A percentile compares a stretch with the other conserved stretches of the same genome.
These are phyloP conservation scores for Chenopodium album DNA, from an alignment of 148 eudicot genomes.

Conservation along the genomic window DNA sequence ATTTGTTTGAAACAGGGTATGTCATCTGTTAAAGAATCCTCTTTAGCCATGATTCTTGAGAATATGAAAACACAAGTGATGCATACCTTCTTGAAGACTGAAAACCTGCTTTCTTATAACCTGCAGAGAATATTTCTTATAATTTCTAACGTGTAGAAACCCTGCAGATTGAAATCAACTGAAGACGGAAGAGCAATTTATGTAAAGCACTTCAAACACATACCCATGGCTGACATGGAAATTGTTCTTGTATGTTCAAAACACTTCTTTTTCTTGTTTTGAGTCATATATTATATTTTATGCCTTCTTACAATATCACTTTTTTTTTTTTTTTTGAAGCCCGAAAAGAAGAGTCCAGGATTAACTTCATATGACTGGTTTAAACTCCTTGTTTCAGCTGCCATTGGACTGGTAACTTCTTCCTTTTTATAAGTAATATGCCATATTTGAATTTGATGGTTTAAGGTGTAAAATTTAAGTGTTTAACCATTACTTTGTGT, in stretches of 20 bases:
- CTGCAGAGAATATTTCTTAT: not conserved
- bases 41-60: not conserved
- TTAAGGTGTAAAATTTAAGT: not conserved
- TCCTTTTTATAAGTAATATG: not conserved
- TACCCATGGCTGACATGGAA: conserved; percentile 99
- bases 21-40: not conserved
- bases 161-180: conserved; percentile 27
- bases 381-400: conserved; percentile 67
- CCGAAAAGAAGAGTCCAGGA: conserved; percentile 88
- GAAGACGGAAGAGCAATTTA: conserved; percentile 52
- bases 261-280: not conserved
- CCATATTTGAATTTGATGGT: not conserved
- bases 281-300: not conserved
- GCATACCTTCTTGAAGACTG: not conserved
- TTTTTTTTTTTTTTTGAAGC: conserved; percentile 39
- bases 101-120: conserved; percentile 11
- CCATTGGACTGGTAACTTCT: conserved; percentile 76
- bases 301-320: not conserved
- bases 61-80: not conserved
- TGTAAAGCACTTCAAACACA: conserved; percentile 89
- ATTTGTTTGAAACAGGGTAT: not conserved
- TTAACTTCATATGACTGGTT: conserved; percentile 91
- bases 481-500: not conserved
- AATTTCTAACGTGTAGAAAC: conserved; percentile 27
- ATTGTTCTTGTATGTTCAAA: conserved; percentile 62